Conservation (phyloP, 176 grass and related monocot species). For the Alloteropsis semialata region DNA sequence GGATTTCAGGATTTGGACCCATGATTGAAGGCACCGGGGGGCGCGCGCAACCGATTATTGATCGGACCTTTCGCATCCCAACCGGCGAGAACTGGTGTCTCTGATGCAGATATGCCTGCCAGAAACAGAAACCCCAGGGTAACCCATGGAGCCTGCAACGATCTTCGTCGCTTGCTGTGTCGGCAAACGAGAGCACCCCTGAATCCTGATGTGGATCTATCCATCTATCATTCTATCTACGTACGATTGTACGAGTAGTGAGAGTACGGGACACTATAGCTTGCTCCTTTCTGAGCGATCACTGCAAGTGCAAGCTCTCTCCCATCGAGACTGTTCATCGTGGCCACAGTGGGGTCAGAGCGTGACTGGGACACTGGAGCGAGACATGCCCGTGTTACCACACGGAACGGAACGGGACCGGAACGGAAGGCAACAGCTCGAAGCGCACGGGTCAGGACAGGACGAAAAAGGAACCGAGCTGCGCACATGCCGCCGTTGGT, state of each 20-base stretch:
- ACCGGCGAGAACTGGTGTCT: background rate
- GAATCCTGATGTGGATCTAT: background rate
- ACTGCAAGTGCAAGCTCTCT: background rate
- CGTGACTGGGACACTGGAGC: background rate
- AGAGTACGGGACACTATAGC: no score
- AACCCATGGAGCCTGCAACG: background rate
- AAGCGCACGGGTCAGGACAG: background rate
- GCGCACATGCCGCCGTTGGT: background rate
- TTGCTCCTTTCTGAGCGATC: background rate
- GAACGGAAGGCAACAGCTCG: background rate
- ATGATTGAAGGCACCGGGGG: constrained; percentile 50
- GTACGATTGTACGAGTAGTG: no score
- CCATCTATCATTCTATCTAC: no score
- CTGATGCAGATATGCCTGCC: background rate
- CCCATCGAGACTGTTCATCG: background rate
- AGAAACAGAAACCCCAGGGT: background rate
- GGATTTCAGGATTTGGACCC: background rate
- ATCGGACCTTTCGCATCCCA: background rate
- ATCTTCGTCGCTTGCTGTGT: background rate
- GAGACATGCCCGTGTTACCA: background rate
- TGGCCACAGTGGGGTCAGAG: background rate
- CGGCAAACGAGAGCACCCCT: background rate
- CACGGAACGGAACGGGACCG: background rate
- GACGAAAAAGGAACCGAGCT: background rate
- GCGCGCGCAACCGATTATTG: constrained; percentile 31